Evolutionary conservation across 2,329 filamentous ascomycete species (phyloP), one percentile per base, ranked within the genome.

Genomic region (Epichloe scottii): DNA sequence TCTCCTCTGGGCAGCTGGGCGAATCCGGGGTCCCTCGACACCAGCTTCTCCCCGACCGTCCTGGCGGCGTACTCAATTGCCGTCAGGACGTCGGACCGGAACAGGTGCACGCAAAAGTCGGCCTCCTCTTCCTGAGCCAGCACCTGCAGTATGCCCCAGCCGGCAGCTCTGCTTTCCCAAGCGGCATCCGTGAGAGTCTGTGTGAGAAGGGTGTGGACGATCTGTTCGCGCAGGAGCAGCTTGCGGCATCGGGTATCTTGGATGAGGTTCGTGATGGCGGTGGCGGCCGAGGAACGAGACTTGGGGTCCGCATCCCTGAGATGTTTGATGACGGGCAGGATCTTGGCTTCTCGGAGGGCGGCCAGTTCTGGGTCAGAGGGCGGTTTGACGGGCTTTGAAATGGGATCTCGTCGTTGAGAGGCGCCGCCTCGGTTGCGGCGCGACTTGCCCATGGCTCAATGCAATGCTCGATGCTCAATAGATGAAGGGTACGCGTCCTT

Each of bases 31-130:
- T 74, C 65, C 50, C 67, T 63, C 41, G 68, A 60, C 38, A 69
- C 55, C 17, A 78, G 62, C 50, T 70, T 71, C 33, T 72, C 69
- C 2, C 66, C 63, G 38, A 74, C 77, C 54, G 71, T 71, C 49
- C 71, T 71, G 48, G 73, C 67, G 14, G 79, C 79, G 61, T 76
- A 74, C 52, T 78, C 73, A 52, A 84, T 72, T 19, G 81, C 78
- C 30, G 77, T 79, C 53, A 85, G 59, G 14, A 84, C 65, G 61
- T 84, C 81, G 30, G 77, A 68, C 42, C 82, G 70, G 59, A 76
- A 84, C 52, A 86, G 63, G 57, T 85, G 81, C 19, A 85, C 68
- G 55, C 79, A 82, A 53, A 85, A 85, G 59, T 84, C 82, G 12
- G 76, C 69, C 57, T 83, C 81, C 62, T 85, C 82, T 59, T 83